Evolutionary conservation across 73 alveolate species (phyloP).

Genomic region (Tetrahymena thermophila): DNA sequence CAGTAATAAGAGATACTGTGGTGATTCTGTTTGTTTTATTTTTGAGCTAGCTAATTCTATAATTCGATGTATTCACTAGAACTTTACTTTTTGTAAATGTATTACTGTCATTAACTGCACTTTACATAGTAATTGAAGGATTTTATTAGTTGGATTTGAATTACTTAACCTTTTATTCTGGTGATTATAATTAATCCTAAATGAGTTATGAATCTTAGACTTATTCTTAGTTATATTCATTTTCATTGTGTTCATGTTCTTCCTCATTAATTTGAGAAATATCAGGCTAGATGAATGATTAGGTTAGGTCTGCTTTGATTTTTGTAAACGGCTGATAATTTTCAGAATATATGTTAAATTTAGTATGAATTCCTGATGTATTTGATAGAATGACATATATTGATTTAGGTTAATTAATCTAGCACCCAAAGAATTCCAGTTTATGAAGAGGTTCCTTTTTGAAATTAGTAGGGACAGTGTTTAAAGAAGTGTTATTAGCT

Average conservation of each 20-base stretch:
- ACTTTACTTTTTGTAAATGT: background rate
- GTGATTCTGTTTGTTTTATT: background rate
- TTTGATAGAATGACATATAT: slow-evolving; percentile 48
- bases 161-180: background rate
- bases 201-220: background rate
- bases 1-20: background rate
- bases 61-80: background rate
- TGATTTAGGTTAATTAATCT: slow-evolving; percentile 47
- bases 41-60: background rate
- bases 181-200: background rate
- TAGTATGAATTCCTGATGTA: slow-evolving; percentile 59
- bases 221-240: background rate
- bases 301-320: background rate
- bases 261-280: background rate
- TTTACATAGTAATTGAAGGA: background rate
- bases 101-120: background rate
- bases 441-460: slow-evolving; percentile 31
- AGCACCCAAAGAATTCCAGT: slow-evolving; percentile 49
- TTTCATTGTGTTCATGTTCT: background rate
- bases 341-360: slow-evolving; percentile 35
- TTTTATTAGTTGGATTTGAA: background rate
- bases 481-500: background rate
- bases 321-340: slow-evolving; percentile 45
- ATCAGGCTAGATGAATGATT: background rate
- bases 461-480: background rate